Conservation (phyloP, 192 early-diverging fungal species). For the Backusella luteola region DNA sequence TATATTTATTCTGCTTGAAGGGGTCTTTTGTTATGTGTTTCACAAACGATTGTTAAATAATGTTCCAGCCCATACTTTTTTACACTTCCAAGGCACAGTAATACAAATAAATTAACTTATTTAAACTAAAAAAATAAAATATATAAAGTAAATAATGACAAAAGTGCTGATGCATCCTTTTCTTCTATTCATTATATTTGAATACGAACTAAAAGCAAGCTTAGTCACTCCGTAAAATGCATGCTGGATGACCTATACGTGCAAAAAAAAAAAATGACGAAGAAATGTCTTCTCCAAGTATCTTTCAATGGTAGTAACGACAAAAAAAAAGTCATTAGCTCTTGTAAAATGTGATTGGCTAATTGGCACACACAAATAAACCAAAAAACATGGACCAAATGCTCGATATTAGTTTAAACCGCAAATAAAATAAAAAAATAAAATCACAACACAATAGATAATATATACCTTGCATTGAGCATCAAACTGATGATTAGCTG, state of each 20-base stretch:
- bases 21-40: neutral
- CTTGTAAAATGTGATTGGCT: neutral
- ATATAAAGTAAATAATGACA: neutral
- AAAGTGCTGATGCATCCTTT: neutral
- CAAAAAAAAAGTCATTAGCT: neutral
- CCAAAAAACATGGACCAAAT: neutral
- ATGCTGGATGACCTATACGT: neutral
- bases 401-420: neutral
- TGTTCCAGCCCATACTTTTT: neutral
- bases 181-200: neutral
- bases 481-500: neutral
- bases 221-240: neutral
- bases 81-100: neutral
- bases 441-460: neutral
- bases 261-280: neutral
- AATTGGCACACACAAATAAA: neutral
- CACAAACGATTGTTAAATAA: neutral
- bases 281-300: neutral
- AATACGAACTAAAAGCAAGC: neutral
- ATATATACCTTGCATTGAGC: neutral
- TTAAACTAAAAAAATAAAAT: neutral
- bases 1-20: neutral
- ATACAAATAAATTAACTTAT: slow-evolving; percentile 4
- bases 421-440: neutral
- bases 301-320: neutral